phyloP scores from a whole-genome alignment of 306 rosid genomes.

The Prosopis cineraria region DNA sequence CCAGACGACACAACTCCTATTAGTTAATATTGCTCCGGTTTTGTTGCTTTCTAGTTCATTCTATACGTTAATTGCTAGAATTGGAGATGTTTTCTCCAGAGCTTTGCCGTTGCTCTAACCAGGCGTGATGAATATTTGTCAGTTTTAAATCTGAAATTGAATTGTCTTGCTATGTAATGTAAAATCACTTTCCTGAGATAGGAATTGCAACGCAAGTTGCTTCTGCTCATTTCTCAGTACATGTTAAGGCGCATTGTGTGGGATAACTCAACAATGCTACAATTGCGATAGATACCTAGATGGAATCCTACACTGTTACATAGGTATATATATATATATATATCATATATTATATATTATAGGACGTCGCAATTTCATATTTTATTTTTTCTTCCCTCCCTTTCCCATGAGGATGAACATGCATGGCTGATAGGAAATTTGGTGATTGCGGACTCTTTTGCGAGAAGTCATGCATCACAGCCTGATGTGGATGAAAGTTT shows the following conservation, averaged over 20 bases:
- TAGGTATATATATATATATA: too few species aligned
- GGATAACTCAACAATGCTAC: constrained; percentile 11
- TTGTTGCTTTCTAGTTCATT: neutral
- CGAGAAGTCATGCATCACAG: constrained; percentile 19
- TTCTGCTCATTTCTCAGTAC: constrained; percentile 23
- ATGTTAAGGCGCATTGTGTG: neutral
- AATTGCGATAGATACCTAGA: neutral
- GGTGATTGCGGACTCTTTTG: neutral
- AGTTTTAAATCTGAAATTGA: neutral
- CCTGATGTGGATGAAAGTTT: constrained; percentile 38
- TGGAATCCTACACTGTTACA: neutral
- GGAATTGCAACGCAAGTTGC: neutral
- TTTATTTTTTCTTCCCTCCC: neutral
- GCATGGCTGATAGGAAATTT: neutral
- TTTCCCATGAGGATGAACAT: neutral
- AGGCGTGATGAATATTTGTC: neutral
- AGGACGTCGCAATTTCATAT: constrained; percentile 2
- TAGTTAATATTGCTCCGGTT: neutral
- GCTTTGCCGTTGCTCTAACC: too few species aligned
- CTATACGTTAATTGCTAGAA: neutral
- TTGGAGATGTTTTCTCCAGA: too few species aligned
- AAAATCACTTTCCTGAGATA: neutral
- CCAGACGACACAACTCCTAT: neutral
- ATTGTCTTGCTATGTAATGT: neutral
- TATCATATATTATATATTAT: neutral